Evolutionary conservation across 129 eudicot species (phyloP).

Genomic region (Lactuca sativa): DNA sequence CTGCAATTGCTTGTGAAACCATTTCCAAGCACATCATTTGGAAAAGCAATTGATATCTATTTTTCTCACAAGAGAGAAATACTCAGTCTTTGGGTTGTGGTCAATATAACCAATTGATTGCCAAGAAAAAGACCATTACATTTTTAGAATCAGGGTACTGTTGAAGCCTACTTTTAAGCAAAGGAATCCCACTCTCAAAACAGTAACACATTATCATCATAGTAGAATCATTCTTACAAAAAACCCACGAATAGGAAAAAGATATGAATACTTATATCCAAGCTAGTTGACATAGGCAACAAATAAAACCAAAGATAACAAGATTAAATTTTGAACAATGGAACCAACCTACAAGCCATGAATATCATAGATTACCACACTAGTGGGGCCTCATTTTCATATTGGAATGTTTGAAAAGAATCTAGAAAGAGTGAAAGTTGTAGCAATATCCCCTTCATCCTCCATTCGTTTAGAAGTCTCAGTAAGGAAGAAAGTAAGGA

Average conservation of each 20-base stretch:
- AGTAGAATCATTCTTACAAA: constrained; percentile 92
- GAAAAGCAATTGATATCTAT: constrained; percentile 90
- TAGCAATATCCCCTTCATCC: too few species aligned
- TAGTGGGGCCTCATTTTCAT: too few species aligned
- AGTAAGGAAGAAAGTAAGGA: too few species aligned
- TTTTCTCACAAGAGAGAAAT: constrained; percentile 11
- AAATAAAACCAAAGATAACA: neutral
- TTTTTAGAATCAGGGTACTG: constrained; percentile 94
- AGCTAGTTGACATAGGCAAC: constrained; percentile 4
- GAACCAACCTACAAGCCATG: constrained; percentile 74
- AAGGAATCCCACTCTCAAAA: constrained; percentile 96
- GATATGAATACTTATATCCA: neutral
- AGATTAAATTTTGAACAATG: neutral
- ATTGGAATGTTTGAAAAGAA: too few species aligned
- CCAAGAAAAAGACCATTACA: constrained; percentile 42
- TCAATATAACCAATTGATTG: neutral
- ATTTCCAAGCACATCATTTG: constrained; percentile 98
- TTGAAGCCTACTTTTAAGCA: constrained; percentile 88
- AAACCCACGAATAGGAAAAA: neutral
- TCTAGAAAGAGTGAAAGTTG: too few species aligned
- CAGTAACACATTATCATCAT: constrained; percentile 91
- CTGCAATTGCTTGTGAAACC: constrained; percentile 95
- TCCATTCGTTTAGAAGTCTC: too few species aligned
- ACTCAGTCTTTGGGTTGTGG: constrained; percentile 1
- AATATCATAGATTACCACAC: too few species aligned